These are phyloP conservation scores for Gracilaria domingensis DNA, from an alignment of 23 red algal species.

Conservation along the genomic window DNA sequence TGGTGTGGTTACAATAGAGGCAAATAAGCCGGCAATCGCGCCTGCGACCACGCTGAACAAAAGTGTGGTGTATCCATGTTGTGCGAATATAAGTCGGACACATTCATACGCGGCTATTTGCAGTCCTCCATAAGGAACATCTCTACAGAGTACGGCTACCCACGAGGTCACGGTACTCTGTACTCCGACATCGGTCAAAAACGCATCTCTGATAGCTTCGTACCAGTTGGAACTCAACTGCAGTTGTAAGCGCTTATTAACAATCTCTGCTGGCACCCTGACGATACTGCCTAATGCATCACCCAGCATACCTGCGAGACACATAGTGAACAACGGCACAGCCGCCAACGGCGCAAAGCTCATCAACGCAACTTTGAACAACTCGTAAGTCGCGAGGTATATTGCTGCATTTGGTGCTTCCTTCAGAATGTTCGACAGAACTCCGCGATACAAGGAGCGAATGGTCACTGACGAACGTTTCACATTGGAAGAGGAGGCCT, in stretches of 20 bases:
- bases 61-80: not conserved
- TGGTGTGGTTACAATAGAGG: constrained; percentile 71
- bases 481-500: constrained; percentile 34
- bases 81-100: constrained; percentile 21
- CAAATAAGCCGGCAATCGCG: constrained; percentile 64
- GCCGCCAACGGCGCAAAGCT: constrained; percentile 24
- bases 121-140: constrained; percentile 80
- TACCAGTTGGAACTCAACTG: constrained; percentile 31
- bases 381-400: constrained; percentile 73
- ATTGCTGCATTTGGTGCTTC: constrained; percentile 86
- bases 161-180: constrained; percentile 48
- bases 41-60: constrained; percentile 40
- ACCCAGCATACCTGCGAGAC: constrained; percentile 70
- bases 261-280: constrained; percentile 74
- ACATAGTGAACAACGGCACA: constrained; percentile 47
- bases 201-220: constrained; percentile 53
- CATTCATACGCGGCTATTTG: constrained; percentile 81
- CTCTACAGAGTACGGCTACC: constrained; percentile 63
- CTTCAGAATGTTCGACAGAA: constrained; percentile 68
- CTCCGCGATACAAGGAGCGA: constrained; percentile 50
- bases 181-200: constrained; percentile 15
- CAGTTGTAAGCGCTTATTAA: constrained; percentile 80
- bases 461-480: not conserved
- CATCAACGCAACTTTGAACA: constrained; percentile 62
- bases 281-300: constrained; percentile 72